These are phyloP conservation scores for Onygenales sp. DNA, from an alignment of 2,329 filamentous ascomycete genomes.

Conservation along the genomic window DNA sequence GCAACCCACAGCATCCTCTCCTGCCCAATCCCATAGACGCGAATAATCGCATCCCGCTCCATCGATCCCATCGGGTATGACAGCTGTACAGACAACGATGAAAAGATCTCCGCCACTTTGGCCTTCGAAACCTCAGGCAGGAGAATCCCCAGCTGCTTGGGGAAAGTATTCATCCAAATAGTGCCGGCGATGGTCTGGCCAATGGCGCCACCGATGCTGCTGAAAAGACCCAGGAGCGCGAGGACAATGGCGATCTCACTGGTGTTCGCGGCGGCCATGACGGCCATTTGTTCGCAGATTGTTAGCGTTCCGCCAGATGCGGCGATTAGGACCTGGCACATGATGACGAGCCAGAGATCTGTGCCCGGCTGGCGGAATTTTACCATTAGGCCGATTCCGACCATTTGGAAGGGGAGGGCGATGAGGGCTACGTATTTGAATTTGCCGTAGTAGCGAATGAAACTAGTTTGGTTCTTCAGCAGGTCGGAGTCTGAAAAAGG, in stretches of 20 bases:
- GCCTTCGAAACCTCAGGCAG: constrained; percentile 14
- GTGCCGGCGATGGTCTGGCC: constrained; percentile 20
- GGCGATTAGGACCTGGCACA: constrained; percentile 45
- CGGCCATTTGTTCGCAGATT: constrained; percentile 45
- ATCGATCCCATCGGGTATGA: constrained; percentile 32
- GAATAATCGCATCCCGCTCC: constrained; percentile 33
- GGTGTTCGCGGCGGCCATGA: constrained; percentile 45
- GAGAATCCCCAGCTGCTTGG: constrained; percentile 11
- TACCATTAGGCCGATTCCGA: constrained; percentile 45
- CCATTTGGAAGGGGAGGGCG: constrained; percentile 40
- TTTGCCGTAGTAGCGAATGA: constrained; percentile 37
- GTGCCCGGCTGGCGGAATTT: constrained; percentile 40
- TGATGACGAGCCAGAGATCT: constrained; percentile 42
- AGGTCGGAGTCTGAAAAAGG: background rate
- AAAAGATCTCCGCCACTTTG: constrained; percentile 16
- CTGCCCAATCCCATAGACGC: constrained; percentile 40
- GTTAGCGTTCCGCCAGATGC: constrained; percentile 42
- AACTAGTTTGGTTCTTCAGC: background rate
- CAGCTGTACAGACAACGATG: constrained; percentile 14
- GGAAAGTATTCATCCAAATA: constrained; percentile 22
- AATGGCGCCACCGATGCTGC: constrained; percentile 21
- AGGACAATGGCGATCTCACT: constrained; percentile 38
- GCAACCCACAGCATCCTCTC: constrained; percentile 29
- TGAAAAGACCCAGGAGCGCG: constrained; percentile 18
- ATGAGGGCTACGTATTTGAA: constrained; percentile 42